Evolutionary conservation across 2,329 filamentous ascomycete species (phyloP).

Genomic region (Diaporthe ilicicola): DNA sequence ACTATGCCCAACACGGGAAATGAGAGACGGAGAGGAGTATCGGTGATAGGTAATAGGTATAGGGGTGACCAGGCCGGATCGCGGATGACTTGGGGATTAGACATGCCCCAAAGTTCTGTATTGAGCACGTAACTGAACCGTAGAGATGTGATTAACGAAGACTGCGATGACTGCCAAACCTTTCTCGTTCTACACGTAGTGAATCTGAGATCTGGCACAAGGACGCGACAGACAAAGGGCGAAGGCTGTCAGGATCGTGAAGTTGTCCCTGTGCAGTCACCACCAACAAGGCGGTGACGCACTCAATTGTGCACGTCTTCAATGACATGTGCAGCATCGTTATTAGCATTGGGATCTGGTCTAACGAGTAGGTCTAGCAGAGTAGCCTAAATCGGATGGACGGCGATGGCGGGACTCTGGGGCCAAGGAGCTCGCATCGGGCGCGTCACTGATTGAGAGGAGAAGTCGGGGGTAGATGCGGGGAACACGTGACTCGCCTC

Average conservation of each 20-base stretch:
- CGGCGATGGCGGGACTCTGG: background rate
- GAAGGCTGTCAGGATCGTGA: background rate
- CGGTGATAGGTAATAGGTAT: background rate
- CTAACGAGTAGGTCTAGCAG: background rate
- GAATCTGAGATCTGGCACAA: background rate
- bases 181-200: background rate
- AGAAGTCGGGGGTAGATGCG: conserved; percentile 22
- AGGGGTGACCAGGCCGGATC: too few relatives aligned
- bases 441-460: conserved; percentile 12
- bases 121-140: background rate
- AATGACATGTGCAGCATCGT: background rate
- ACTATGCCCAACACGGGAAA: background rate
- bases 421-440: background rate
- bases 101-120: background rate
- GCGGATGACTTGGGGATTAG: background rate
- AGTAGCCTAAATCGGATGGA: background rate
- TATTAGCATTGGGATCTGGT: background rate
- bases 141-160: background rate
- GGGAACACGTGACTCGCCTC: conserved; percentile 37
- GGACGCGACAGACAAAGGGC: background rate
- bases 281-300: conserved; percentile 2
- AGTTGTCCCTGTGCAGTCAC: background rate
- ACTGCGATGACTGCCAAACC: background rate
- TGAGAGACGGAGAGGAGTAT: background rate
- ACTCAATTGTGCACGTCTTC: background rate